Conservation (phyloP, 306 rosid species). For the Cucumis hystrix region DNA sequence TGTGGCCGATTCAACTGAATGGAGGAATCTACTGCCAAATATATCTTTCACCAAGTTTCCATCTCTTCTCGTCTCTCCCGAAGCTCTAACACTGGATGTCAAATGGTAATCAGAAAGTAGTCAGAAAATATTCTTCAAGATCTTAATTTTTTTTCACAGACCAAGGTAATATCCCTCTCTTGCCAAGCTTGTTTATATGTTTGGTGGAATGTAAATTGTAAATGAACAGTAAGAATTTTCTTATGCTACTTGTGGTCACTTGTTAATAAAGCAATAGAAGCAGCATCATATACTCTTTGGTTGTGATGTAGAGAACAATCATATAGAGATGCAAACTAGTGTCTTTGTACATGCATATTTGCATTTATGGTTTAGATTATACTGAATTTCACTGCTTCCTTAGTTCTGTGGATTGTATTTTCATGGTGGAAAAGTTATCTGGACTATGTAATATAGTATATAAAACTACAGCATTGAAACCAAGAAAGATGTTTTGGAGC, state of each 20-base stretch:
- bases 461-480: background rate
- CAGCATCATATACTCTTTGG: background rate
- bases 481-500: background rate
- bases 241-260: background rate
- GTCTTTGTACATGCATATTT: background rate
- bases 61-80: constrained; percentile 59
- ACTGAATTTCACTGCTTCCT: background rate
- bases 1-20: constrained; percentile 48
- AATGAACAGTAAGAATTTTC: background rate
- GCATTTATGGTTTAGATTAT: background rate
- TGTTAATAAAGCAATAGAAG: background rate
- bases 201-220: background rate
- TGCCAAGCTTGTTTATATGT: background rate
- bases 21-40: constrained; percentile 70
- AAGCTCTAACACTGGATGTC: constrained; percentile 78
- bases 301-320: background rate
- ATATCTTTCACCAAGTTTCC: constrained; percentile 59
- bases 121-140: constrained; percentile 7
- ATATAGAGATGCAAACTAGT: background rate
- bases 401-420: background rate
- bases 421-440: background rate
- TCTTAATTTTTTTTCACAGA: background rate
- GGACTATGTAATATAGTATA: background rate
- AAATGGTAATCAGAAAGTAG: constrained; percentile 50
- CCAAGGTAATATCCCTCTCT: background rate